phyloP scores from a whole-genome alignment of 768 basidiomycete species.

The Sporobolomyces pararoseus region DNA sequence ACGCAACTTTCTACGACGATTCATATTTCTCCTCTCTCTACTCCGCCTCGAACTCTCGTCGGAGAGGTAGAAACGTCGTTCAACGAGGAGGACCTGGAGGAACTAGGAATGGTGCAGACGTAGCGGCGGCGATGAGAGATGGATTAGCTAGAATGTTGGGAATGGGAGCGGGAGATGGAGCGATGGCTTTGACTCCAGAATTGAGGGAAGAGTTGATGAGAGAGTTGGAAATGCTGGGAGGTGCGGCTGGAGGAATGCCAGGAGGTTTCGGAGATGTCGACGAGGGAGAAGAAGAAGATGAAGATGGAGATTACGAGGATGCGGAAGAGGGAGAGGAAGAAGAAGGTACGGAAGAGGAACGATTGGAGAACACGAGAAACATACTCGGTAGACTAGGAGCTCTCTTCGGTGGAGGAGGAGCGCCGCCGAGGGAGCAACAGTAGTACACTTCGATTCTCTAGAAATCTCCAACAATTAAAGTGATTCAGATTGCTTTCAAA shows the following conservation, averaged over 20 bases:
- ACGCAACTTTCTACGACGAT: constrained; percentile 62
- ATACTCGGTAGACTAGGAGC: constrained; percentile 25
- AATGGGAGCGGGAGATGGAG: constrained; percentile 18
- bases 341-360: constrained; percentile 32
- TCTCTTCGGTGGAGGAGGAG: constrained; percentile 20
- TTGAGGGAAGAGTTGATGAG: constrained; percentile 35
- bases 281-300: constrained; percentile 46
- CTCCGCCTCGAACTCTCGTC: background rate
- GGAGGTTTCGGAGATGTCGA: constrained; percentile 45
- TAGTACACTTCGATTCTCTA: too few relatives aligned
- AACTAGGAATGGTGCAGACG: background rate
- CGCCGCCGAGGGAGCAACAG: background rate
- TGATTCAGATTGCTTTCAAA: too few relatives aligned
- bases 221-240: constrained; percentile 30
- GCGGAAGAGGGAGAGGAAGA: constrained; percentile 28
- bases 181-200: constrained; percentile 29
- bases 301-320: constrained; percentile 18
- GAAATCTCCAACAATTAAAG: too few relatives aligned
- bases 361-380: background rate
- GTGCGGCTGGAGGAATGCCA: constrained; percentile 41
- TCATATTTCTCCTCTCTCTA: constrained; percentile 64
- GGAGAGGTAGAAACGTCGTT: background rate
- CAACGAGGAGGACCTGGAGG: background rate
- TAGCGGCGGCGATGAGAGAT: constrained; percentile 24
- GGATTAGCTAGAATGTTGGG: constrained; percentile 25